Evolutionary conservation across 208 protist genomes (phyloP), one percentile per base, ranked within the genome.

Genomic region (Acanthamoeba castellanii): DNA sequence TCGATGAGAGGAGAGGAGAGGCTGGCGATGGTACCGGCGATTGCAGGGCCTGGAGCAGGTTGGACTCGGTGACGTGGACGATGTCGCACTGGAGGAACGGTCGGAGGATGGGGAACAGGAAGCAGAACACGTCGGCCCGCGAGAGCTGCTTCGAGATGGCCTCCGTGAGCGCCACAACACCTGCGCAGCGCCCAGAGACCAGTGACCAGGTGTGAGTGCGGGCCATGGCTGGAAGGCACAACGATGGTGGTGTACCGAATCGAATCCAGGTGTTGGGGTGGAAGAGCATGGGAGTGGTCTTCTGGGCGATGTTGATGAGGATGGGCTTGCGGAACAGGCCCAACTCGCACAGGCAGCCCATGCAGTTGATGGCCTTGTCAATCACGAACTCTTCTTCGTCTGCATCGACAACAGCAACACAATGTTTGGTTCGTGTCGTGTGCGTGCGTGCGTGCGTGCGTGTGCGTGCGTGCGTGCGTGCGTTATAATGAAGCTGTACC

Each of bases 301-400:
- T 92, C 18, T 59, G 22, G 0, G 95, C 27, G 20, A 97, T 52
- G 34, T 96, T 59, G 37, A 97, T 76, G 7, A 97, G 76, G 50
- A 94, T 94, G 7, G 82, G 57, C 34, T 96, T 97, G n/a, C 94
- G 78, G 27, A 97, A 94, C 3, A 97, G n/a, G 22, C 95, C 94
- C 0, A 96, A 34, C 16, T 95, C 74, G n/a, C 52, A 84, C n/a
- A 97, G 34, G 30, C 85, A 90, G 2, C 34, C 81, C 14, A 97
- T 45, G 61, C 59, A 88, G n/a, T 89, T 59, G 27, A 97, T 50
- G 3, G 94, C 94, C 45, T 97, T 97, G 47, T 96, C 96, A 1
- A 96, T 95, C 4, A 97, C 95, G 96, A 97, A 95, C 34, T 97
- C 96, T 42, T 97, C 96, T 50, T 96, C 96, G 34, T 97, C 96